These are phyloP conservation scores for Botrytis fragariae DNA, from an alignment of 2,329 filamentous ascomycete species.

Conservation along the genomic window DNA sequence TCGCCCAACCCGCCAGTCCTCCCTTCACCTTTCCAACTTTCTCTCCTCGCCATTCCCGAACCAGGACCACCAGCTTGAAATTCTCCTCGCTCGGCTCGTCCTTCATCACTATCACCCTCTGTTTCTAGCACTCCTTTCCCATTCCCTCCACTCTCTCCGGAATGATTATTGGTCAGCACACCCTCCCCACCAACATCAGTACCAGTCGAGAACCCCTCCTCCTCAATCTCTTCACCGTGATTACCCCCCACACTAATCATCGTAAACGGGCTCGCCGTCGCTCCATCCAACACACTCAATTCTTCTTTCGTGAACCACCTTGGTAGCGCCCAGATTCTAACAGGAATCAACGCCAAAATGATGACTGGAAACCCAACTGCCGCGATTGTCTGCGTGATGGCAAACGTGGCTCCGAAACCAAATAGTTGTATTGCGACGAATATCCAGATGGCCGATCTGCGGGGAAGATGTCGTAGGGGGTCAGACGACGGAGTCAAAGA, in stretches of 20 bases:
- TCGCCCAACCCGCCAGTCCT: conserved; percentile 25
- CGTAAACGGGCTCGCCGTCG: conserved; percentile 56
- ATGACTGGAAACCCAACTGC: conserved; percentile 70
- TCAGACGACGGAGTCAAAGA: conserved; percentile 58
- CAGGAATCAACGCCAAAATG: conserved; percentile 33
- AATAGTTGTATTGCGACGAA: conserved; percentile 68
- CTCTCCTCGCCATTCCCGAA: not conserved
- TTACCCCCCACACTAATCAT: conserved; percentile 38
- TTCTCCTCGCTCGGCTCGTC: conserved; percentile 33
- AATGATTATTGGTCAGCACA: conserved; percentile 24
- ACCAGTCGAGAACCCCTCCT: conserved; percentile 19
- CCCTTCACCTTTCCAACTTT: conserved; percentile 24
- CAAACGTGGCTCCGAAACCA: conserved; percentile 75
- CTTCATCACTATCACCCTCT: conserved; percentile 24
- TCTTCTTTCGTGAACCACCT: conserved; percentile 35
- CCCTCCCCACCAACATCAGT: conserved; percentile 22
- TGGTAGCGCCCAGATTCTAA: conserved; percentile 42
- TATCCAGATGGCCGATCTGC: conserved; percentile 64
- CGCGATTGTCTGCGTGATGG: conserved; percentile 78
- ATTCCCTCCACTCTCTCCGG: conserved; percentile 27
- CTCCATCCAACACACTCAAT: conserved; percentile 52
- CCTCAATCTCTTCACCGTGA: conserved; percentile 39
- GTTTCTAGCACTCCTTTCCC: conserved; percentile 22
- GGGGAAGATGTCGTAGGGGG: conserved; percentile 59
- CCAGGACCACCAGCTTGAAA: not conserved